phyloP scores from a whole-genome alignment of 192 early-diverging fungal genomes.

The Mortierella hygrophila region DNA sequence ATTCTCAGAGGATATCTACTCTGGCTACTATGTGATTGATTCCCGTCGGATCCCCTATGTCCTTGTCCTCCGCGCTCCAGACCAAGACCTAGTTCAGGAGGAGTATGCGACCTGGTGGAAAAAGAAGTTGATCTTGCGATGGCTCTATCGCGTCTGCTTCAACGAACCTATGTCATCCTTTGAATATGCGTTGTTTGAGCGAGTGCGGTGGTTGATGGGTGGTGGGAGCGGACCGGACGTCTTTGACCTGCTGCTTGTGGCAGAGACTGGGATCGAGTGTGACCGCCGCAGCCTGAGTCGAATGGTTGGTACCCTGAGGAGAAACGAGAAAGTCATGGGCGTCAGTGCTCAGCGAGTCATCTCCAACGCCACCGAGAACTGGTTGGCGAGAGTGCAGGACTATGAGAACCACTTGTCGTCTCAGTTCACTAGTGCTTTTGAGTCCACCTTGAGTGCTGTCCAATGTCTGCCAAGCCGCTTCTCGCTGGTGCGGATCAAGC shows the following conservation, averaged over 20 bases:
- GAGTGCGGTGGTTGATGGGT: constrained; percentile 71
- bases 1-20: constrained; percentile 61
- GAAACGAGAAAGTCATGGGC: constrained; percentile 90
- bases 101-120: constrained; percentile 54
- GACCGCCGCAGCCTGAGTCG: constrained; percentile 75
- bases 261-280: constrained; percentile 89
- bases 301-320: constrained; percentile 89
- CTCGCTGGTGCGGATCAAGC: constrained; percentile 38
- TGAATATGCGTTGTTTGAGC: constrained; percentile 90
- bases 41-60: constrained; percentile 70
- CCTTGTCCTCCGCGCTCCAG: constrained; percentile 78
- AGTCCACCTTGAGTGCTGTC: constrained; percentile 25
- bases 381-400: constrained; percentile 88
- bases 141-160: constrained; percentile 78
- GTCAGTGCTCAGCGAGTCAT: constrained; percentile 94
- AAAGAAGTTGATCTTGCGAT: constrained; percentile 93
- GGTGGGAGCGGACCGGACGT: constrained; percentile 72
- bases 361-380: constrained; percentile 82
- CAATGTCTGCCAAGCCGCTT: constrained; percentile 32
- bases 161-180: constrained; percentile 88
- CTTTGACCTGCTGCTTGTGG: constrained; percentile 81
- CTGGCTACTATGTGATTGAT: constrained; percentile 74
- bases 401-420: constrained; percentile 19
- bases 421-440: constrained; percentile 27
- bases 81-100: constrained; percentile 11